Evolutionary conservation across 129 eudicot genomes (phyloP).

Genomic region (Chrysanthemum makinoi): DNA sequence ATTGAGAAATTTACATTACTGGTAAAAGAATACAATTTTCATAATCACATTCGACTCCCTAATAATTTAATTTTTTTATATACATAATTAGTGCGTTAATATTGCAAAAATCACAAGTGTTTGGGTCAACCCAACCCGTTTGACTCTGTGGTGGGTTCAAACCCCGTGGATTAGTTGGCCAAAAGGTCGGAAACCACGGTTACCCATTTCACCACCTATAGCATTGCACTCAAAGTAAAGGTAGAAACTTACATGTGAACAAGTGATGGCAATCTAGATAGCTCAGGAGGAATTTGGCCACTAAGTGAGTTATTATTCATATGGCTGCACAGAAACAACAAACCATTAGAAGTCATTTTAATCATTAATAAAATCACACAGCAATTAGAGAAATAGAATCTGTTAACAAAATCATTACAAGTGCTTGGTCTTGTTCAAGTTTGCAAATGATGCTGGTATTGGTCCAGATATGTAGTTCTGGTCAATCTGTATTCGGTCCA

Average conservation of each 20-base stretch:
- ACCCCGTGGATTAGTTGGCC: too few relatives aligned
- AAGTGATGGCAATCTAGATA: slow-evolving; percentile 64
- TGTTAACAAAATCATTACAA: slow-evolving; percentile 47
- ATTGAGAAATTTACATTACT: too few relatives aligned
- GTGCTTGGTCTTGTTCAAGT: slow-evolving; percentile 65
- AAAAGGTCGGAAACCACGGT: too few relatives aligned
- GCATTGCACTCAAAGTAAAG: not conserved
- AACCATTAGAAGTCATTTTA: slow-evolving; percentile 11
- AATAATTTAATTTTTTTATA: too few relatives aligned
- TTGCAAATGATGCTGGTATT: slow-evolving; percentile 72
- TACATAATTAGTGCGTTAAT: too few relatives aligned
- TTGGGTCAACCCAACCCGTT: too few relatives aligned
- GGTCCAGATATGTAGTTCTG: slow-evolving; percentile 80
- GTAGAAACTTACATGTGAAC: slow-evolving; percentile 79
- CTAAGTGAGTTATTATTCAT: slow-evolving; percentile 95
- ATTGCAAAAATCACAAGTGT: too few relatives aligned
- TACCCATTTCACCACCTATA: too few relatives aligned
- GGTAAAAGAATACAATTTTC: too few relatives aligned
- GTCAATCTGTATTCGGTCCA: slow-evolving; percentile 87
- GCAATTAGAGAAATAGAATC: not conserved
- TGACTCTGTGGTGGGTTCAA: too few relatives aligned
- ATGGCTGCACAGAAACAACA: slow-evolving; percentile 61
- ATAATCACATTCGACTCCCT: too few relatives aligned
- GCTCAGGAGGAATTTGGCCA: slow-evolving; percentile 81
- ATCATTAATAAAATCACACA: slow-evolving; percentile 7